These are phyloP conservation scores for Ceratocystiopsis minuta DNA, from an alignment of 2,329 filamentous ascomycete species.

Conservation along the genomic window DNA sequence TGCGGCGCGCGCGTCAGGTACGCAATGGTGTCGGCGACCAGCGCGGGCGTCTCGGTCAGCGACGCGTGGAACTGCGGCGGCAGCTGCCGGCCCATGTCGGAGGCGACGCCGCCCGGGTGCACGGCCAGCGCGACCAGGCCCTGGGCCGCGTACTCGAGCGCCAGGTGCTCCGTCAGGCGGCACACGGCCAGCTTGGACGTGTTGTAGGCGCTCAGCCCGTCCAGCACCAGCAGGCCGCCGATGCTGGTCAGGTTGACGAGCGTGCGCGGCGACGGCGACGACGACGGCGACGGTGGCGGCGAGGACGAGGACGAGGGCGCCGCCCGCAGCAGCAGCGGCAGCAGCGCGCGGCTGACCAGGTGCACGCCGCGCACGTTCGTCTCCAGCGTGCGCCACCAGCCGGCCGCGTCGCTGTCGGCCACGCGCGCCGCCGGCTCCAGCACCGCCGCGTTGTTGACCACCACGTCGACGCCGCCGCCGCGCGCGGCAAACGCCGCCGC, in stretches of 20 bases:
- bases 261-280: constrained; percentile 11
- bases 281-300: too few species aligned
- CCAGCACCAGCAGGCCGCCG: constrained; percentile 19
- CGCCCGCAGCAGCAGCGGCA: constrained; percentile 5
- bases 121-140: constrained; percentile 23
- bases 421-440: background rate
- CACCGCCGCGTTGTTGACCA: constrained; percentile 8
- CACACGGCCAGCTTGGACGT: constrained; percentile 29
- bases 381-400: constrained; percentile 4
- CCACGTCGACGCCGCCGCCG: constrained; percentile 6
- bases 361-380: constrained; percentile 4
- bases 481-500: background rate
- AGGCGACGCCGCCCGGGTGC: constrained; percentile 22
- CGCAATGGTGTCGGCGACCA: too few species aligned
- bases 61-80: too few species aligned
- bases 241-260: constrained; percentile 30
- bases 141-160: constrained; percentile 29
- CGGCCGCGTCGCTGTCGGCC: constrained; percentile 1
- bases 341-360: background rate
- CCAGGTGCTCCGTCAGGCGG: constrained; percentile 21
- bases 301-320: too few species aligned
- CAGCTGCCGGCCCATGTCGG: constrained; percentile 13
- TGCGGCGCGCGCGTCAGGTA: constrained; percentile 23
- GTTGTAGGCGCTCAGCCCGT: constrained; percentile 25
- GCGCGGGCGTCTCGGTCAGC: constrained; percentile 56